A percentile compares a stretch with the other conserved stretches of the same genome.
These are phyloP conservation scores for Phytophthora foliorum DNA, from an alignment of 352 stramenopile genomes.

Conservation along the genomic window DNA sequence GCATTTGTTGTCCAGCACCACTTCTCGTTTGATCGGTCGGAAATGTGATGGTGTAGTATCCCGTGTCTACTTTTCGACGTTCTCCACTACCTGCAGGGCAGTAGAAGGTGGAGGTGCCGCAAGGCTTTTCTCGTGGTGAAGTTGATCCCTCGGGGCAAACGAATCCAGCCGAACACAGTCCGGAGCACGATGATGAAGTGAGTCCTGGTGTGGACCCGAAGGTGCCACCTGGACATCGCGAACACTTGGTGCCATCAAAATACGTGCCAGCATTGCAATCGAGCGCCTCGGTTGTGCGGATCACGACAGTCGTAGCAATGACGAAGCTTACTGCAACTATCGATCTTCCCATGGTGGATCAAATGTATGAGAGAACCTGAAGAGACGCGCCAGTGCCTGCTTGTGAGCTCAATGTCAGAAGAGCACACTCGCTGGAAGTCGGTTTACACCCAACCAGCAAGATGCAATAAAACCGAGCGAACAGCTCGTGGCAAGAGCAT, in stretches of 20 bases:
- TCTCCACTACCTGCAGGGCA: slow-evolving; percentile 60
- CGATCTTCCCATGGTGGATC: slow-evolving; percentile 17
- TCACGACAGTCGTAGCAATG: slow-evolving; percentile 1
- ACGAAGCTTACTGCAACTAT: background rate
- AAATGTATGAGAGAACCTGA: background rate
- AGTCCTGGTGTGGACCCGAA: slow-evolving; percentile 58
- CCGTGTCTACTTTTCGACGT: slow-evolving; percentile 47
- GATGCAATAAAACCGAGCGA: slow-evolving; percentile 9
- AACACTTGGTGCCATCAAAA: slow-evolving; percentile 53
- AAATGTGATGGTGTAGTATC: slow-evolving; percentile 70
- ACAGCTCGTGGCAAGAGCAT: background rate
- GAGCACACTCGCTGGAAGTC: background rate
- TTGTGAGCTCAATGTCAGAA: background rate
- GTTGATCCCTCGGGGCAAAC: slow-evolving; percentile 75
- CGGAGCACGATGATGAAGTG: slow-evolving; percentile 52
- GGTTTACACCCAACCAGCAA: slow-evolving; percentile 23
- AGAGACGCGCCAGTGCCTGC: background rate
- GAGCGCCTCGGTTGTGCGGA: slow-evolving; percentile 23
- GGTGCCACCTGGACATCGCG: slow-evolving; percentile 56
- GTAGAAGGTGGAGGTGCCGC: slow-evolving; percentile 64
- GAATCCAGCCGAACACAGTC: slow-evolving; percentile 52
- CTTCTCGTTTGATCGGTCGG: slow-evolving; percentile 20
- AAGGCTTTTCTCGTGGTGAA: slow-evolving; percentile 52
- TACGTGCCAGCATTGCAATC: slow-evolving; percentile 58
- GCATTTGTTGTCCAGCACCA: slow-evolving; percentile 27